Evolutionary conservation across 148 eudicot genomes (phyloP).

Genomic region (Chenopodium quinoa): DNA sequence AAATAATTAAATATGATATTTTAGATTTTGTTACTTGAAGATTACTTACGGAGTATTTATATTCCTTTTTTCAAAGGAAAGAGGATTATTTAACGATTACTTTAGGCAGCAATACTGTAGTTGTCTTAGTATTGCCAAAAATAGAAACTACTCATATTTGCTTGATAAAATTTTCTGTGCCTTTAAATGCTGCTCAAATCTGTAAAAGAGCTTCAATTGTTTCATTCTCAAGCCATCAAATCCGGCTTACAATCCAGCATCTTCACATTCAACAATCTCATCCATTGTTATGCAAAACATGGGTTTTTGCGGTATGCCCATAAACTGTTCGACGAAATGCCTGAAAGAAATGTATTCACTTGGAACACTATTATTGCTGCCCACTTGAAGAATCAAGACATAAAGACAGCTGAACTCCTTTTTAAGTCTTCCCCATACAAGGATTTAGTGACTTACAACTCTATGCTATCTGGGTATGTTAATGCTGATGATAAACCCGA

Average conservation of each 20-base stretch:
- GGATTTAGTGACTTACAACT: slow-evolving; percentile 79
- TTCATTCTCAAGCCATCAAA: slow-evolving; percentile 46
- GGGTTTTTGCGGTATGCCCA: slow-evolving; percentile 45
- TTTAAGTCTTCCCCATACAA: slow-evolving; percentile 48
- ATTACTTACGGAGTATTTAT: too few species aligned
- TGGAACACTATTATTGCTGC: slow-evolving; percentile 87
- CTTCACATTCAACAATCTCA: slow-evolving; percentile 52
- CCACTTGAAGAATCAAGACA: slow-evolving; percentile 42
- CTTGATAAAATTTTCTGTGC: neutral
- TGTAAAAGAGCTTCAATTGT: slow-evolving; percentile 43
- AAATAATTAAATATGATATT: too few species aligned
- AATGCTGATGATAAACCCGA: slow-evolving; percentile 48
- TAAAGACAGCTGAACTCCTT: slow-evolving; percentile 42
- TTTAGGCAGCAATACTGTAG: too few species aligned
- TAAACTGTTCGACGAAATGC: slow-evolving; percentile 84
- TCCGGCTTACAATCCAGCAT: slow-evolving; percentile 33
- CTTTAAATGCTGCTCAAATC: slow-evolving; percentile 32
- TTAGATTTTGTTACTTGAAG: too few species aligned
- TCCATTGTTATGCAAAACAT: slow-evolving; percentile 44
- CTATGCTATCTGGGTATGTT: slow-evolving; percentile 70
- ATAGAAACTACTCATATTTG: too few species aligned
- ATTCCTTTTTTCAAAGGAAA: too few species aligned
- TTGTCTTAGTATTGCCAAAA: too few species aligned
- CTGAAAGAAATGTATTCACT: slow-evolving; percentile 66
- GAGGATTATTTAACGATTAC: too few species aligned